Evolutionary conservation across 768 basidiomycete genomes (phyloP).

Genomic region (Coprinellus micaceus): DNA sequence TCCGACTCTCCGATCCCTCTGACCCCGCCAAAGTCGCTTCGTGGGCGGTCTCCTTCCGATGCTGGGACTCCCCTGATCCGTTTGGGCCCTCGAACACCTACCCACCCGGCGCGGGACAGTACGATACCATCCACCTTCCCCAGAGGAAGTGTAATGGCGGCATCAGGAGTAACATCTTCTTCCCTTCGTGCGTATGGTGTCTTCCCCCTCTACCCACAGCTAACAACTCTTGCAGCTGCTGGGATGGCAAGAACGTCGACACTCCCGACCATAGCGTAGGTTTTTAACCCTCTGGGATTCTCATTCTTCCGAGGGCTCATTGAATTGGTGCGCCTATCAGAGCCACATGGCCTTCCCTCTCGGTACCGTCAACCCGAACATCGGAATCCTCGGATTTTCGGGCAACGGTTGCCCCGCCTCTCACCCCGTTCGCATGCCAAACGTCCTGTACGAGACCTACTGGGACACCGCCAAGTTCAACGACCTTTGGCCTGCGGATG

Average conservation of each 20-base stretch:
- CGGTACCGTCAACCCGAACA: neutral
- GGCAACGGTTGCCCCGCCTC: conserved; percentile 1
- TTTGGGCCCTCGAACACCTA: neutral
- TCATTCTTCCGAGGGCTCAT: too few species aligned
- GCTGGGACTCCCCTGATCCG: conserved; percentile 1
- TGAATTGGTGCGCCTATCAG: too few species aligned
- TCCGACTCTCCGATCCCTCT: neutral
- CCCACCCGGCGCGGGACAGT: conserved; percentile 2
- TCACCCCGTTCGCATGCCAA: conserved; percentile 8
- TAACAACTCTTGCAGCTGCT: conserved; percentile 1
- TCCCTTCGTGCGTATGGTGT: neutral
- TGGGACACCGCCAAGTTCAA: conserved; percentile 11
- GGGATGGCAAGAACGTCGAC: conserved; percentile 8
- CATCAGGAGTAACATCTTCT: neutral
- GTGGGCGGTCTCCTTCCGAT: conserved; percentile 1
- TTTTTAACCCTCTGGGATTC: too few species aligned
- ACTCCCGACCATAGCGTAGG: conserved; percentile 4
- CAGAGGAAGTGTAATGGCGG: conserved; percentile 3
- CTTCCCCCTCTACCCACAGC: neutral
- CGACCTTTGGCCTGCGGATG: conserved; percentile 1
- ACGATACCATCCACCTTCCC: conserved; percentile 3
- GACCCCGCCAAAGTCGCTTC: neutral
- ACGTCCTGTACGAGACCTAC: conserved; percentile 6
- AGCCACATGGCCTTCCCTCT: neutral
- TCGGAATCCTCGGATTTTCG: conserved; percentile 1